Percentiles rank a stretch among this genome's conserved stretches.
These are phyloP conservation scores for Inosperma sp. DNA, from an alignment of 768 basidiomycete genomes.

Conservation along the genomic window DNA sequence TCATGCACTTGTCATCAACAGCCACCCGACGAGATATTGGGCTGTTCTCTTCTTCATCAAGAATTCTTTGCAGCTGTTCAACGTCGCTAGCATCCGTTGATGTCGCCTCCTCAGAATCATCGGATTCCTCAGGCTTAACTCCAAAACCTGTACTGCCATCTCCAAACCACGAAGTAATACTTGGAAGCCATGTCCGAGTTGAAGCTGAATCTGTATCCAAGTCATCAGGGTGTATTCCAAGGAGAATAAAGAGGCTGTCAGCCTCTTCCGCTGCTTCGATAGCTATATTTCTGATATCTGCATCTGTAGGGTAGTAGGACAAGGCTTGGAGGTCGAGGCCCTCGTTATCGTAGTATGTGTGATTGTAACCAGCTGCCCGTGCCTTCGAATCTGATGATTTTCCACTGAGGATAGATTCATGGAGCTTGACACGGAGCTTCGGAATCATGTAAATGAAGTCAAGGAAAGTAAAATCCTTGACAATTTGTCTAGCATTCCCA, in stretches of 20 bases:
- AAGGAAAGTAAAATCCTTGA: constrained; percentile 32
- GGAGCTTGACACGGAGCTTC: constrained; percentile 4
- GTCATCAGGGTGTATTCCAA: constrained; percentile 14
- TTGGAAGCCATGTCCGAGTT: constrained; percentile 3
- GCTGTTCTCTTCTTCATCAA: not conserved
- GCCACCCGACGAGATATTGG: not conserved
- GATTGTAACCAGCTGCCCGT: constrained; percentile 13
- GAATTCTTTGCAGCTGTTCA: not conserved
- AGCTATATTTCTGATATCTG: constrained; percentile 17
- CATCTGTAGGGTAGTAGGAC: constrained; percentile 19
- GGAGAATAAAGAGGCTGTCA: constrained; percentile 17
- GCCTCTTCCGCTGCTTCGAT: constrained; percentile 19
- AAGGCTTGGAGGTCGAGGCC: constrained; percentile 19
- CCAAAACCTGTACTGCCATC: not conserved
- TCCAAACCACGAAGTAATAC: constrained; percentile 1
- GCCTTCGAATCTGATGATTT: constrained; percentile 1
- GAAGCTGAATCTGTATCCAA: not conserved
- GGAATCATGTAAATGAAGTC: constrained; percentile 14
- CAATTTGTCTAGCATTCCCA: constrained; percentile 23
- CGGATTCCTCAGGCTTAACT: too few species aligned
- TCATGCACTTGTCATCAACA: not conserved
- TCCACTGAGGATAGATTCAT: not conserved
- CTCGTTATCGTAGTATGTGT: constrained; percentile 18
- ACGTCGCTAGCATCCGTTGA: not conserved
- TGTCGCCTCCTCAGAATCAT: not conserved